Base-by-base conservation (phyloP, 371 early-diverging fungal species). In the Lichtheimia corymbifera region DNA sequence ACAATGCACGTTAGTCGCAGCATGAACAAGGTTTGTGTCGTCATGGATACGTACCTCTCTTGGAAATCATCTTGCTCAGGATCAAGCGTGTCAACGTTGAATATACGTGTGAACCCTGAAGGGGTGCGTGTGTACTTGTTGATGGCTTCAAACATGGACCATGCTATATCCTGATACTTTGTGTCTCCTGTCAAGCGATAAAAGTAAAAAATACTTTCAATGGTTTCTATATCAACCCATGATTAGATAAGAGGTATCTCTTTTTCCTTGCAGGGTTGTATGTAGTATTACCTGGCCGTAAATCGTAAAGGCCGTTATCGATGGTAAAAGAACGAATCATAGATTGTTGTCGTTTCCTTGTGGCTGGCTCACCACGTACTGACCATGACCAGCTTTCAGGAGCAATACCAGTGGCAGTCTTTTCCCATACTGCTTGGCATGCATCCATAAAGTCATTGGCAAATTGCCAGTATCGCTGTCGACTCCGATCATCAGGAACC, bases 101-200 rank as follows among this genome's bases (percentile, higher is more conserved):
- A 12, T 20, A 91, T 64, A 22, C 73, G 76, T 3, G 85, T 71
- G 71, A 82, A 92, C 0, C 91, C 92, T 44, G 82, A 67, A 1
- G 42, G 47, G 47, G 70, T 70, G 27, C 69, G 71, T 51, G 68
- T 85, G 68, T 67, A 86, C 62, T 78, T 73, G 13, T 91, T 84
- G 58, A 91, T 76, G 0, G 80, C 68, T 64, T 76, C 51, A 59
- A 86, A 87, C 45, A 90, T 77, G 15, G 73, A 50, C 85, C 85
- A 88, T 2, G 87, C 90, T 61, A 83, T 66, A 30, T 88, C 52
- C 15, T 52, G 52, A 27, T 52, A 52, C n/a, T 24, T 27, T 22
- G 52, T 15, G 22, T 93, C 82, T 0, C 90, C 88, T 20, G 94
- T 92, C 22, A 90, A 64, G 5, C 93, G 81, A 62, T 83, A 92